Percentiles rank a stretch among this genome's conserved stretches.
Evolutionary conservation across 257 asterid species (phyloP).

Genomic region (Salvia rosmarinus): DNA sequence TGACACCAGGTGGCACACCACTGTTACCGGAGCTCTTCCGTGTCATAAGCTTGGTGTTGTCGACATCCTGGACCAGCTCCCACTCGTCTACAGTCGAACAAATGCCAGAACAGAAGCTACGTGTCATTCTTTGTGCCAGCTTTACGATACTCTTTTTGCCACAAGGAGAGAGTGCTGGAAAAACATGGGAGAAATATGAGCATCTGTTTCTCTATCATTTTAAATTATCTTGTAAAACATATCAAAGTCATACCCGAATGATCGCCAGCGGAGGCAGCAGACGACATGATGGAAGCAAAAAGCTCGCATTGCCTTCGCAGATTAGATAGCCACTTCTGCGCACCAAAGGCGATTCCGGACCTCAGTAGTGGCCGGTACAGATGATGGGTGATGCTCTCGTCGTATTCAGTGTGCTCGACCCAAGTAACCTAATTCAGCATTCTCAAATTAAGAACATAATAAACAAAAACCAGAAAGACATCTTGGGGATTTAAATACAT

Average conservation of each 20-base stretch:
- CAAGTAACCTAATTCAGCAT: conserved; percentile 66
- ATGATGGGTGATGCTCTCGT: conserved; percentile 56
- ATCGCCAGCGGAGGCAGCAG: conserved; percentile 50
- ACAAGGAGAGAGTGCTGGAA: conserved; percentile 51
- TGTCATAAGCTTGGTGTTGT: conserved; percentile 60
- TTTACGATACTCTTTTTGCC: conserved; percentile 64
- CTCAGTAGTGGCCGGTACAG: conserved; percentile 63
- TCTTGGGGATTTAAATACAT: not conserved
- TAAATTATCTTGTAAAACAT: not conserved
- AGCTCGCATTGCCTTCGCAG: conserved; percentile 72
- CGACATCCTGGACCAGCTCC: conserved; percentile 63
- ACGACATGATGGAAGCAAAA: conserved; percentile 47
- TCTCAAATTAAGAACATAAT: not conserved
- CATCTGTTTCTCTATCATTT: not conserved
- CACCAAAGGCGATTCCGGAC: conserved; percentile 82
- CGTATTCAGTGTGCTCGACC: conserved; percentile 83
- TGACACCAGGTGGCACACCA: conserved; percentile 77
- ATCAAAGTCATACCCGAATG: conserved; percentile 50
- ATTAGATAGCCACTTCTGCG: conserved; percentile 74
- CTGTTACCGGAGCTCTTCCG: conserved; percentile 60
- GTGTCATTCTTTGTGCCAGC: conserved; percentile 81
- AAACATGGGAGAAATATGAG: conserved; percentile 17
- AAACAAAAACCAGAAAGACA: not conserved
- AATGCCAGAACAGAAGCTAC: conserved; percentile 65
- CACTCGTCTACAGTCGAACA: conserved; percentile 70